Evolutionary conservation across 192 early-diverging fungal species (phyloP).

Genomic region (Coemansia sp.): DNA sequence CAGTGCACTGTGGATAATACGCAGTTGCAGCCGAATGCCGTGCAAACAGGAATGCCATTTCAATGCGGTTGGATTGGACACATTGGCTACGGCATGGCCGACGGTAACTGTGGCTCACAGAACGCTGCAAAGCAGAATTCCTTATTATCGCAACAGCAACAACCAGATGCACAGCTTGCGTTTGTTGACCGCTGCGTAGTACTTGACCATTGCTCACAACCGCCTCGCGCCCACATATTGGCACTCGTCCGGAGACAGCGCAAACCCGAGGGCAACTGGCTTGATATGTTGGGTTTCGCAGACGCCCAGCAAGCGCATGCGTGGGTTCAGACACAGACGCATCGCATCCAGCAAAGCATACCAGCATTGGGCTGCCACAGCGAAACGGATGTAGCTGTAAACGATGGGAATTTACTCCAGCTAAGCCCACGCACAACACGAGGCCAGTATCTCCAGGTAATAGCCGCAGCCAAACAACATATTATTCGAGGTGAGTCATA

Average conservation of each 20-base stretch:
- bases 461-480: constrained; percentile 53
- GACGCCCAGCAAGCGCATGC: constrained; percentile 1
- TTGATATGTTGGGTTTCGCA: constrained; percentile 15
- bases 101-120: neutral
- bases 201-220: constrained; percentile 57
- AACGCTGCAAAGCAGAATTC: neutral
- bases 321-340: constrained; percentile 11
- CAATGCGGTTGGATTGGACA: constrained; percentile 86
- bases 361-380: neutral
- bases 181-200: constrained; percentile 76
- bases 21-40: constrained; percentile 4
- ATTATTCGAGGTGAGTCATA: constrained; percentile 92
- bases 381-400: neutral
- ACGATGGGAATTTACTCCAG: neutral
- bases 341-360: neutral
- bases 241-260: constrained; percentile 10
- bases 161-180: constrained; percentile 73
- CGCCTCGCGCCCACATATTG: constrained; percentile 19
- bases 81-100: constrained; percentile 88
- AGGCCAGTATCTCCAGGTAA: constrained; percentile 55
- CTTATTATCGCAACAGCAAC: constrained; percentile 11
- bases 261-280: constrained; percentile 1
- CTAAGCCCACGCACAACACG: constrained; percentile 19
- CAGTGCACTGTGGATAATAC: constrained; percentile 46
- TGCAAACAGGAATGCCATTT: constrained; percentile 57